These are phyloP conservation scores for Peronospora tabacina DNA, from an alignment of 352 stramenopile genomes.

Conservation along the genomic window DNA sequence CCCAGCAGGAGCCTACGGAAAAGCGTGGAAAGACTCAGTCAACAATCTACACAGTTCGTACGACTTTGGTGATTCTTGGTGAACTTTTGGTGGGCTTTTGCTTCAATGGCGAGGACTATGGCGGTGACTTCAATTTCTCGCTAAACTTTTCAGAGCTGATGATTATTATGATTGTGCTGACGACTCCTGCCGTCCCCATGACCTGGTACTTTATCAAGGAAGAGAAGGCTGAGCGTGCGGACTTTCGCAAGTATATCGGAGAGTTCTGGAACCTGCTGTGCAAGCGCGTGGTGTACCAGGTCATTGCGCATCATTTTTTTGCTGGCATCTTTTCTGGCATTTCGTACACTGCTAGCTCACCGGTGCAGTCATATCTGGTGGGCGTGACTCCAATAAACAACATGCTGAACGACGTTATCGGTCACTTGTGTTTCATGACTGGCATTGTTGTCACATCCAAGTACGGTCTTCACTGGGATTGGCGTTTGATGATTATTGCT, in stretches of 20 bases:
- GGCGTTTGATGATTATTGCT: slow-evolving; percentile 30
- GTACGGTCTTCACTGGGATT: slow-evolving; percentile 44
- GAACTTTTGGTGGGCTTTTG: slow-evolving; percentile 38
- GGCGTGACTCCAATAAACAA: slow-evolving; percentile 36
- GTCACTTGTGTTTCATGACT: slow-evolving; percentile 28
- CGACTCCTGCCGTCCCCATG: slow-evolving; percentile 19
- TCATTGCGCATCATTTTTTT: slow-evolving; percentile 45
- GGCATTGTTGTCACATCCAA: slow-evolving; percentile 32
- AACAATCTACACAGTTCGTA: slow-evolving; percentile 26
- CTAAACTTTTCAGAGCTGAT: slow-evolving; percentile 38
- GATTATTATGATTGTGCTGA: slow-evolving; percentile 34
- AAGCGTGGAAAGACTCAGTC: slow-evolving; percentile 54
- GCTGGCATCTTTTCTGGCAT: slow-evolving; percentile 37
- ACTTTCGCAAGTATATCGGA: slow-evolving; percentile 32
- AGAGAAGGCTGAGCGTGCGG: slow-evolving; percentile 19
- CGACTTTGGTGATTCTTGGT: slow-evolving; percentile 31
- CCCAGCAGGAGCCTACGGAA: slow-evolving; percentile 41
- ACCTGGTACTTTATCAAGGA: slow-evolving; percentile 42
- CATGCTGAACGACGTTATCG: slow-evolving; percentile 30
- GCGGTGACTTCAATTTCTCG: slow-evolving; percentile 38
- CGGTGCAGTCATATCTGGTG: slow-evolving; percentile 33
- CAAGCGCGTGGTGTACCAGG: slow-evolving; percentile 40
- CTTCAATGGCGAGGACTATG: slow-evolving; percentile 53
- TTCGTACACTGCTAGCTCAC: slow-evolving; percentile 28
- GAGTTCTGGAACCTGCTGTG: slow-evolving; percentile 41